These are phyloP conservation scores for Sicyos baderoa DNA, from an alignment of 306 rosid genomes.

Conservation along the genomic window DNA sequence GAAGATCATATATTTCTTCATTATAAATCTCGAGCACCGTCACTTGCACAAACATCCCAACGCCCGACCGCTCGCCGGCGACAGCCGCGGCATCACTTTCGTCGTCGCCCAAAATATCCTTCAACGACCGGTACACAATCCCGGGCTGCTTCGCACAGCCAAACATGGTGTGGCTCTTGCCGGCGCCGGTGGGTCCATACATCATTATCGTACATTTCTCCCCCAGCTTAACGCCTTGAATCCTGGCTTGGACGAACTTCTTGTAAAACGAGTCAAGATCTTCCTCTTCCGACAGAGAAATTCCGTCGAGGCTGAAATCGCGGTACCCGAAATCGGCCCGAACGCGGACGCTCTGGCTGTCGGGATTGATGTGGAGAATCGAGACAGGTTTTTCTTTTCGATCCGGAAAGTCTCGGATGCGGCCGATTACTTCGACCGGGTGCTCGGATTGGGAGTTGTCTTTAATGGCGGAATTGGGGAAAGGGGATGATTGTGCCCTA, in stretches of 20 bases:
- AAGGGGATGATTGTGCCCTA: slow-evolving; percentile 50
- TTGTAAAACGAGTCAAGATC: slow-evolving; percentile 57
- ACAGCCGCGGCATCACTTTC: slow-evolving; percentile 23
- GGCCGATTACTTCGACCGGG: slow-evolving; percentile 82
- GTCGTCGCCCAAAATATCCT: slow-evolving; percentile 67
- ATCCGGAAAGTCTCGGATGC: slow-evolving; percentile 84
- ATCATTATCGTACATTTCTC: slow-evolving; percentile 93
- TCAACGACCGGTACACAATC: slow-evolving; percentile 75
- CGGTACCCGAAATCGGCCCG: slow-evolving; percentile 89
- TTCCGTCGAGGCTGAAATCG: slow-evolving; percentile 87
- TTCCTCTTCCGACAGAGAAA: slow-evolving; percentile 78
- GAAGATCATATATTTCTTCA: slow-evolving; percentile 88
- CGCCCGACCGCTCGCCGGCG: slow-evolving; percentile 27
- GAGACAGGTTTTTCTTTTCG: slow-evolving; percentile 61
- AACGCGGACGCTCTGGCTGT: slow-evolving; percentile 51
- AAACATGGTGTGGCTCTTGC: slow-evolving; percentile 95
- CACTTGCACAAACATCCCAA: slow-evolving; percentile 79
- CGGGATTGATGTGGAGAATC: slow-evolving; percentile 47
- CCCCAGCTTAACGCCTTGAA: slow-evolving; percentile 61
- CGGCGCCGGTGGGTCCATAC: slow-evolving; percentile 98
- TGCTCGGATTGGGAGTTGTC: slow-evolving; percentile 56
- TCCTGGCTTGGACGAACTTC: slow-evolving; percentile 72
- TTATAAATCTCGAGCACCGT: slow-evolving; percentile 91
- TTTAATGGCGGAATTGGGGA: slow-evolving; percentile 38
- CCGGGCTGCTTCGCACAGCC: slow-evolving; percentile 84